These are phyloP conservation scores for Fusarium fujikuroi DNA, from an alignment of 2,329 filamentous ascomycete genomes.

Conservation along the genomic window DNA sequence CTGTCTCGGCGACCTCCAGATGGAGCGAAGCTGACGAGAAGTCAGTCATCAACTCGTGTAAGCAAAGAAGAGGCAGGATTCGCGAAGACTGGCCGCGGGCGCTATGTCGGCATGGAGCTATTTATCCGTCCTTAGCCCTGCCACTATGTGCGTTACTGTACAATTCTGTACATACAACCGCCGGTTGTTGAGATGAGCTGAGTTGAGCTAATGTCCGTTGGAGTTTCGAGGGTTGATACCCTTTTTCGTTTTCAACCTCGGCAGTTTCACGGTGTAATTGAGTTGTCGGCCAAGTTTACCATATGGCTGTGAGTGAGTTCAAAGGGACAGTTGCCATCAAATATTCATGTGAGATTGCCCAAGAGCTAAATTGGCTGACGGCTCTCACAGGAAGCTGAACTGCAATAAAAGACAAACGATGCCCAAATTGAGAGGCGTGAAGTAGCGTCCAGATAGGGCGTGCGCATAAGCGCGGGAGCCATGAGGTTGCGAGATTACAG, in stretches of 20 bases:
- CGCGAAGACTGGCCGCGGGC: constrained; percentile 1
- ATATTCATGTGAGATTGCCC: not conserved
- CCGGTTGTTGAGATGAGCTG: not conserved
- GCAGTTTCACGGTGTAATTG: constrained; percentile 33
- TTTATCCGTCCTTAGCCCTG: constrained; percentile 27
- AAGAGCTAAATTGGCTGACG: not conserved
- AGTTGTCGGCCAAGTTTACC: constrained; percentile 14
- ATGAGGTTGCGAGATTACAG: constrained; percentile 36
- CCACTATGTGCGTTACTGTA: constrained; percentile 3
- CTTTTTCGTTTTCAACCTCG: constrained; percentile 26
- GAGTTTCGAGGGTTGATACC: constrained; percentile 2
- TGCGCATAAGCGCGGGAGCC: constrained; percentile 26
- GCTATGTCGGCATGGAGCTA: constrained; percentile 26
- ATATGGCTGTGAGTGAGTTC: not conserved
- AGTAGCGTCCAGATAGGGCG: constrained; percentile 8
- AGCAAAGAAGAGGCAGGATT: constrained; percentile 10
- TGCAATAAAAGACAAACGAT: not conserved
- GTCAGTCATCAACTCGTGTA: constrained; percentile 1
- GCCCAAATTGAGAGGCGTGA: constrained; percentile 1
- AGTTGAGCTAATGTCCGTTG: constrained; percentile 5
- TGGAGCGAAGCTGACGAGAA: constrained; percentile 24
- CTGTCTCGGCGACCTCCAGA: constrained; percentile 3
- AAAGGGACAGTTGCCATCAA: not conserved
- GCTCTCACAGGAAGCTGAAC: not conserved
- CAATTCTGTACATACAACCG: constrained; percentile 3